These are phyloP conservation scores for Ceratocystis variospora DNA, from an alignment of 2,329 filamentous ascomycete genomes.

Conservation along the genomic window DNA sequence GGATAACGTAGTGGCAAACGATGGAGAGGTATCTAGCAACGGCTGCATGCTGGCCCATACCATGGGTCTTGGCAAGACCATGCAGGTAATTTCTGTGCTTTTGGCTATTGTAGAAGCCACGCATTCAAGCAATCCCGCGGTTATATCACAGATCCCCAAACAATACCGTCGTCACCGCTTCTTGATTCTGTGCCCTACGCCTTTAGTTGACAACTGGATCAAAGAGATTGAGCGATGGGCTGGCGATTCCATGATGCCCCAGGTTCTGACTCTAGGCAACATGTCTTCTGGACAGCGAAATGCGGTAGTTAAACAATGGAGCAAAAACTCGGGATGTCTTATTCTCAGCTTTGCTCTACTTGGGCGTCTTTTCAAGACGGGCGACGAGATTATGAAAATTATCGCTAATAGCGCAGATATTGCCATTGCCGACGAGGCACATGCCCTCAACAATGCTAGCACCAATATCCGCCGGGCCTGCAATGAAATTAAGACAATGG, in stretches of 20 bases:
- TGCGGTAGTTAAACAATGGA: conserved; percentile 38
- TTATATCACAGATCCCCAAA: conserved; percentile 54
- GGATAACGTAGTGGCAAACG: conserved; percentile 58
- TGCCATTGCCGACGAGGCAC: conserved; percentile 75
- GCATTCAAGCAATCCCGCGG: conserved; percentile 39
- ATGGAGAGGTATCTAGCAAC: conserved; percentile 35
- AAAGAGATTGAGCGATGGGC: conserved; percentile 53
- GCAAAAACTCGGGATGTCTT: conserved; percentile 53
- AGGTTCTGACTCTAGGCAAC: neutral
- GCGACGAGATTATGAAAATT: conserved; percentile 29
- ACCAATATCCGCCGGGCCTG: conserved; percentile 42
- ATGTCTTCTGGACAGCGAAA: neutral
- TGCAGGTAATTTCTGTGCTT: conserved; percentile 79
- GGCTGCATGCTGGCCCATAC: conserved; percentile 77
- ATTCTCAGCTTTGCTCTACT: conserved; percentile 64
- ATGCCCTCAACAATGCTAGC: conserved; percentile 54
- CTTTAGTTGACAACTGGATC: conserved; percentile 67
- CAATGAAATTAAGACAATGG: conserved; percentile 48
- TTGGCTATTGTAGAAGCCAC: conserved; percentile 57
- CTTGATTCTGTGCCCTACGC: conserved; percentile 62
- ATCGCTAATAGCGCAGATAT: conserved; percentile 52
- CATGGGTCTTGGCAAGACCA: conserved; percentile 87
- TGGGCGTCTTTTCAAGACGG: conserved; percentile 21
- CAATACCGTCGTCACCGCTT: conserved; percentile 48
- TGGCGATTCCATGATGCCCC: conserved; percentile 11